Percentiles rank a stretch among this genome's conserved stretches.
phyloP scores from a whole-genome alignment of 1,139 yeast genomes.

The Debaryomycetaceae sp. region DNA sequence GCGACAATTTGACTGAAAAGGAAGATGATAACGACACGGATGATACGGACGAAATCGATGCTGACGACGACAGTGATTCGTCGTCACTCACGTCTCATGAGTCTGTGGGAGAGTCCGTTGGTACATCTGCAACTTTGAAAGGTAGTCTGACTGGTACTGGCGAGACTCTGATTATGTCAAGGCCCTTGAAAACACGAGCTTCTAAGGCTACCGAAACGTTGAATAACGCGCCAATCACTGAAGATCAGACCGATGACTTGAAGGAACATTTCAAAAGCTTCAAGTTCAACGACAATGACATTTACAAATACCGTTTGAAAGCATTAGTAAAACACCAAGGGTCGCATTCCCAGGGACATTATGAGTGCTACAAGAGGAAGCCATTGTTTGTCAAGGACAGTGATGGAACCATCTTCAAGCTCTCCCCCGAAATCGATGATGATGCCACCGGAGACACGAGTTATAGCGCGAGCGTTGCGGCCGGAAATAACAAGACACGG shows the following conservation, averaged over 20 bases:
- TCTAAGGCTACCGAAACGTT: slow-evolving; percentile 23
- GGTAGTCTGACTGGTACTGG: slow-evolving; percentile 7
- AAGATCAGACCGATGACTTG: slow-evolving; percentile 36
- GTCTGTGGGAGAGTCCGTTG: slow-evolving; percentile 9
- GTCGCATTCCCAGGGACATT: slow-evolving; percentile 86
- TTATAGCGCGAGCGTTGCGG: no score
- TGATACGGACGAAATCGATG: slow-evolving; percentile 12
- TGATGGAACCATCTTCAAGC: slow-evolving; percentile 43
- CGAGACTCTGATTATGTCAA: slow-evolving; percentile 4
- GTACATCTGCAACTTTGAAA: slow-evolving; percentile 14
- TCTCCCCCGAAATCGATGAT: slow-evolving; percentile 43
- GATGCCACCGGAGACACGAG: slow-evolving; percentile 17
- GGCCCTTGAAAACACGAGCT: slow-evolving; percentile 8
- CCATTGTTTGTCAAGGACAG: slow-evolving; percentile 54
- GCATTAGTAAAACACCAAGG: slow-evolving; percentile 86
- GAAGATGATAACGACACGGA: slow-evolving; percentile 16
- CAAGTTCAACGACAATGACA: slow-evolving; percentile 41
- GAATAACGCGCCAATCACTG: slow-evolving; percentile 37
- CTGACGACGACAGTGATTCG: slow-evolving; percentile 16
- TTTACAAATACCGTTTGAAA: slow-evolving; percentile 53
- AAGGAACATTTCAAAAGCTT: slow-evolving; percentile 36
- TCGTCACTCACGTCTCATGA: slow-evolving; percentile 13
- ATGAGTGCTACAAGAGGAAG: slow-evolving; percentile 72
- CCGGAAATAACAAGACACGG: background rate
- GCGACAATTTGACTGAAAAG: slow-evolving; percentile 8